Evolutionary conservation across 1,284 basidiomycete species (phyloP), one percentile per base, ranked within the genome.

Genomic region (Cutaneotrichosporon dermatis): DNA sequence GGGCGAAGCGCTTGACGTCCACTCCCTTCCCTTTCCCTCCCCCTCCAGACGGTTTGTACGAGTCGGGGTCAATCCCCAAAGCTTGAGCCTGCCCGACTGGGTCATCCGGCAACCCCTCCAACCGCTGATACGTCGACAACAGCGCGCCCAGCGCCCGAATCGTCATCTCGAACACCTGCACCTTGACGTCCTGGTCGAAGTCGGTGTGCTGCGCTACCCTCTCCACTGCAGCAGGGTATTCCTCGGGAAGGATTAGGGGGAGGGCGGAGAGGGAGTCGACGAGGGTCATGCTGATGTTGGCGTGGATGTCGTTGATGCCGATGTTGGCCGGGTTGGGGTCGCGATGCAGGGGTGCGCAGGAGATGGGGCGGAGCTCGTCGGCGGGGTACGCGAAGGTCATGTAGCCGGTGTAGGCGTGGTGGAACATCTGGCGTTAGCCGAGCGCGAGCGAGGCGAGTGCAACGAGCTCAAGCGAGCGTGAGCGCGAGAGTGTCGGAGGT

Each of bases 121-220:
- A 82, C 85, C 42, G 89, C 88, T 79, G 90, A 88, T 69, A 92
- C 8, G 85, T 92, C 5, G 90, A 92, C 11, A 97, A 76, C 48
- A 97, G 82, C 3, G 91, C 91, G 4, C 94, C 93, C 4, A 97
- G 80, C 2, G 90, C 89, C 39, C 91, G 85, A 61, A 94, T 94
- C 2, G 89, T 94, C 13, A 88, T 89, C 79, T 73, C 75, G 60
- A 77, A 77, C 6, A 77, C 72, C 57, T 63, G 56, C 2, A 82
- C 76, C 57, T 79, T 79, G 54, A 77, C 75, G 66, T 81, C 76
- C 59, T 74, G 73, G 60, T 79, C 75, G 60, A 78, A 78, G 2
- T 64, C 62, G 3, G 73, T 55, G 34, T 60, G 48, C 16, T 58
- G 65, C 8, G 69, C 55, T 12, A 76, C 71, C 7, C 57, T 58